These are phyloP conservation scores for Candida piceae DNA, from an alignment of 805 yeast genomes.

Conservation along the genomic window DNA sequence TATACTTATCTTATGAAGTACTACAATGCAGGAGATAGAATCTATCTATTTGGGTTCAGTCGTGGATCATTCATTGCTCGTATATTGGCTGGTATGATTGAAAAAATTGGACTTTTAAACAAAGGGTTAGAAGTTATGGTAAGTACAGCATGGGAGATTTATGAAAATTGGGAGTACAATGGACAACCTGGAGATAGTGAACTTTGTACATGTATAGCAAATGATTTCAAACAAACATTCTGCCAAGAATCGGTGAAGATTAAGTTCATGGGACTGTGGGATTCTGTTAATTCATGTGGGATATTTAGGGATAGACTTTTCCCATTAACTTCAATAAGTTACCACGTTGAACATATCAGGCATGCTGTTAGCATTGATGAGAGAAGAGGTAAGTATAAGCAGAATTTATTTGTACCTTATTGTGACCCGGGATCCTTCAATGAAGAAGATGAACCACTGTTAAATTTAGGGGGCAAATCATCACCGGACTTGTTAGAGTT, in stretches of 20 bases:
- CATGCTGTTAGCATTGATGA: conserved; percentile 69
- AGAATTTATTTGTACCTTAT: conserved; percentile 45
- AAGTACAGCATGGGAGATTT: conserved; percentile 57
- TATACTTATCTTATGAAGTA: conserved; percentile 46
- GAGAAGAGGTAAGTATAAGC: conserved; percentile 58
- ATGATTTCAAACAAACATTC: conserved; percentile 52
- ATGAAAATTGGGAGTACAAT: conserved; percentile 54
- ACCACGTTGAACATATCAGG: conserved; percentile 52
- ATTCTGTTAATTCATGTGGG: conserved; percentile 65
- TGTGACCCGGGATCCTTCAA: conserved; percentile 29
- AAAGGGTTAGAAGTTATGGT: conserved; percentile 53
- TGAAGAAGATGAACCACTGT: conserved; percentile 5
- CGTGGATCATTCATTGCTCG: conserved; percentile 67
- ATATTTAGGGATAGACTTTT: conserved; percentile 51
- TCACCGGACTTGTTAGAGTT: conserved; percentile 41
- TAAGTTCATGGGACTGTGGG: conserved; percentile 64
- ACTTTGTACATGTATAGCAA: conserved; percentile 42
- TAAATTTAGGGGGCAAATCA: not conserved
- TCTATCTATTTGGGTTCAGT: conserved; percentile 53
- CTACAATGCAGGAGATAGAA: conserved; percentile 45
- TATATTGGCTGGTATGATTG: conserved; percentile 61
- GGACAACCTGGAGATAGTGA: conserved; percentile 42
- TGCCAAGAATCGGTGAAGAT: conserved; percentile 38
- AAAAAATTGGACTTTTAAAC: conserved; percentile 54
- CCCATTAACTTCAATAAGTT: conserved; percentile 49